Evolutionary conservation across 306 rosid species (phyloP), one percentile per base, ranked within the genome.

Genomic region (Vachellia collinsii): DNA sequence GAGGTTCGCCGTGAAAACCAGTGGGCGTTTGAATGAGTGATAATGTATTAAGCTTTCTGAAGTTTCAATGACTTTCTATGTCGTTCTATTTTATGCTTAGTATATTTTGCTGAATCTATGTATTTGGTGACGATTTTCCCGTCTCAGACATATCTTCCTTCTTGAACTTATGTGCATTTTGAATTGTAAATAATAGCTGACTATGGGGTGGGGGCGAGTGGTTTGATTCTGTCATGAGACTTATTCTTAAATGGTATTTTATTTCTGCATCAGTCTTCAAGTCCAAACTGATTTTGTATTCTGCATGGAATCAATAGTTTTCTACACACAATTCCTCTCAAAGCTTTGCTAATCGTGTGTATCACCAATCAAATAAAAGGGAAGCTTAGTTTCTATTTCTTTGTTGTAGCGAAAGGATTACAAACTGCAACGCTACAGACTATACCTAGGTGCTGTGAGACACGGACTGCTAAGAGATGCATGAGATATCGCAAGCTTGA

Each of bases 1-100:
- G 94, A 92, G 81, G 90, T 90, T 79, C 93, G 96, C 42, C 77
- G 92, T 75, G 97, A 89, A 86, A 93, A 91, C 74, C 97, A 92
- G 53, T 94, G 97, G 98, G 92, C 95, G 6, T 92, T 92, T 66
- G 97, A 94, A 70, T 92, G 87, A 90, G 68, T 36, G 71, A 13
- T 72, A 3, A 68, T 42, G 50, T 65, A 36, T 72, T 79, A 58
- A 77, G 42, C 42, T 61, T 36, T 43, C 29, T 48, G 54, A 62
- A 77, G 23, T 58, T 10, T 65, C 53, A 47, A 43, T 43, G n/a
- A 66, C 44, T 25, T 81, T 34, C 75, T 70, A 8, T 69, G 69
- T 81, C 59, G 76, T 70, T 77, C 53, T 74, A 79, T 78, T 85
- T 61, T 76, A 82, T 81, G 29, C 75, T 50, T 69, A 56, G 81